A percentile compares a stretch with the other conserved stretches of the same genome.
phyloP scores from a whole-genome alignment of 352 stramenopile genomes.

The Phytophthora cryptogea region DNA sequence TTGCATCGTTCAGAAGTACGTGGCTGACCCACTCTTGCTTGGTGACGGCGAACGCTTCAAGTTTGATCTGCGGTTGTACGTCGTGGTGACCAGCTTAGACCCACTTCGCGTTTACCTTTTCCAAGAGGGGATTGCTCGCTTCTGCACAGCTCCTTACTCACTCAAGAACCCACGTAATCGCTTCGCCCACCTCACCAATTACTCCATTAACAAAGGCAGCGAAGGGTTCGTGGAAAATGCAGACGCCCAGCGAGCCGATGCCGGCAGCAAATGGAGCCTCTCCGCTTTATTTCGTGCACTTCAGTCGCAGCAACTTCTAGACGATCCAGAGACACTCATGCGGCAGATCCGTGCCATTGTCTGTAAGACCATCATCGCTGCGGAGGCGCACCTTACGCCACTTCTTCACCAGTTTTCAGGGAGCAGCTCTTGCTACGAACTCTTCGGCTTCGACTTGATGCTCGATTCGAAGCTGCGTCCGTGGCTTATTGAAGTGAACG shows the following conservation, averaged over 20 bases:
- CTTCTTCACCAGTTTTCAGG: slow-evolving; percentile 63
- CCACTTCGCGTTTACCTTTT: slow-evolving; percentile 88
- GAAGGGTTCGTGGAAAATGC: slow-evolving; percentile 64
- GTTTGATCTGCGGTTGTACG: slow-evolving; percentile 91
- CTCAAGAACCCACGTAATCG: slow-evolving; percentile 65
- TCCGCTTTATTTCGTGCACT: slow-evolving; percentile 55
- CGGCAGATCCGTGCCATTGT: slow-evolving; percentile 59
- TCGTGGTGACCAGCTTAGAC: slow-evolving; percentile 87
- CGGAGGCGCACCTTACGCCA: slow-evolving; percentile 65
- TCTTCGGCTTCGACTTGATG: slow-evolving; percentile 84
- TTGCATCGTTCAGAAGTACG: slow-evolving; percentile 81
- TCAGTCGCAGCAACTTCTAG: slow-evolving; percentile 32
- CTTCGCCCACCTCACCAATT: slow-evolving; percentile 78
- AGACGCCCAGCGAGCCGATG: slow-evolving; percentile 42
- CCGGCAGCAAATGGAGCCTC: slow-evolving; percentile 75
- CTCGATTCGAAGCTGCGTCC: slow-evolving; percentile 57
- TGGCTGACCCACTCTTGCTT: slow-evolving; percentile 75
- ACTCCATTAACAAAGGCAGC: slow-evolving; percentile 77
- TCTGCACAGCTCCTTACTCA: slow-evolving; percentile 83
- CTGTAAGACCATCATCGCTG: slow-evolving; percentile 75
- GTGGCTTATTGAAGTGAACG: slow-evolving; percentile 81
- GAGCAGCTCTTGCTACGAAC: slow-evolving; percentile 61
- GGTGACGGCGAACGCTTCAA: slow-evolving; percentile 70
- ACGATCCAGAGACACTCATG: slow-evolving; percentile 38
- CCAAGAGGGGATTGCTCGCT: slow-evolving; percentile 82